Conservation (phyloP, 331 rosid species). For the Erythrophleum ivorense region DNA sequence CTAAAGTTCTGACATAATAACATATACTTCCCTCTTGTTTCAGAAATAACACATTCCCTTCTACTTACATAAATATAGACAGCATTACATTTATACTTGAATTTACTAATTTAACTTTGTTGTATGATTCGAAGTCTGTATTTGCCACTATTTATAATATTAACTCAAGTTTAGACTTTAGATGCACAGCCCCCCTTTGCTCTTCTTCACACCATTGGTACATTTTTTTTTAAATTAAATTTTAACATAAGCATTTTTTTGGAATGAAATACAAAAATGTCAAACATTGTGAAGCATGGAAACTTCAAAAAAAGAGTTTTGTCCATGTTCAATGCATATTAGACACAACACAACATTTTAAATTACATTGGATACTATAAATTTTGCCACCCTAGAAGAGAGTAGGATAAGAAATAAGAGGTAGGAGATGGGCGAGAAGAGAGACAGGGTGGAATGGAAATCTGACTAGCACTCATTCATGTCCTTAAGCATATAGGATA, state of each 20-base stretch:
- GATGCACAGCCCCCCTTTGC: background rate
- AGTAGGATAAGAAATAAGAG: too few species aligned
- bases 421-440: too few species aligned
- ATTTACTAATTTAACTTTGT: background rate
- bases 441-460: too few species aligned
- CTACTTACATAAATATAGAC: background rate
- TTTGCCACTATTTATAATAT: background rate
- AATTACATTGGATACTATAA: background rate
- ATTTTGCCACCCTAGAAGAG: background rate
- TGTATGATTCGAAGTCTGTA: background rate
- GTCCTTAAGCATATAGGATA: too few species aligned
- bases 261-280: background rate
- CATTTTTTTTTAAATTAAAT: background rate
- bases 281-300: background rate
- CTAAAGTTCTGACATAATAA: constrained; percentile 31
- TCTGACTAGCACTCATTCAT: too few species aligned
- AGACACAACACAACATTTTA: background rate
- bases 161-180: constrained; percentile 4
- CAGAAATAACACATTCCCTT: constrained; percentile 19
- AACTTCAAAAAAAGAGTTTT: background rate
- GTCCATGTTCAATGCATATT: background rate
- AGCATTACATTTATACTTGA: constrained; percentile 8
- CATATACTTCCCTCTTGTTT: background rate
- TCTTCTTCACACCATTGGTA: background rate
- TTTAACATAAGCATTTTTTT: background rate